phyloP scores from a whole-genome alignment of 768 basidiomycete genomes.

The Clavaria fumosa region DNA sequence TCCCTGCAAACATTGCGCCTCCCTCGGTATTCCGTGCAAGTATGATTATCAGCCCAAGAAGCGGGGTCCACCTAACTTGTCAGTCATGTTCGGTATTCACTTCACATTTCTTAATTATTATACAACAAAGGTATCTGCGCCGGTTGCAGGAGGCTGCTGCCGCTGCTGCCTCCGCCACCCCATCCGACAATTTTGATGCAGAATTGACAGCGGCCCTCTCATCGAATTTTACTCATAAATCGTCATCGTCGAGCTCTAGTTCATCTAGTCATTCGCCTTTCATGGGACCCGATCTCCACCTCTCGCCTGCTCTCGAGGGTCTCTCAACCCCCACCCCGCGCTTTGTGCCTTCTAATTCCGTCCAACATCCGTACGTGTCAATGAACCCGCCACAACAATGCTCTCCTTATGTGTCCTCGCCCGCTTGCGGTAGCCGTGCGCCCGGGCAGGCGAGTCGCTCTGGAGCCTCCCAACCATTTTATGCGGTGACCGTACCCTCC shows the following conservation, averaged over 20 bases:
- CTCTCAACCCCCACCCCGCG: constrained; percentile 38
- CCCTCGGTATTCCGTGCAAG: constrained; percentile 70
- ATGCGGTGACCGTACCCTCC: too few relatives aligned
- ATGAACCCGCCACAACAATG: too few relatives aligned
- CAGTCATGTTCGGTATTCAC: too few relatives aligned
- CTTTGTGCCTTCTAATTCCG: constrained; percentile 55
- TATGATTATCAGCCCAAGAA: constrained; percentile 93
- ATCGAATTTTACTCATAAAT: constrained; percentile 25
- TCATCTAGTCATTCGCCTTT: constrained; percentile 33
- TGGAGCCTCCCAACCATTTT: too few relatives aligned
- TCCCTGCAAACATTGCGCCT: constrained; percentile 76
- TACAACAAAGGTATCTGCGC: constrained; percentile 56
- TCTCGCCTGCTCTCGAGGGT: constrained; percentile 21
- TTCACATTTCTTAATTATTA: too few relatives aligned
- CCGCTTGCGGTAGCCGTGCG: constrained; percentile 10
- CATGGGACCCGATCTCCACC: constrained; percentile 33
- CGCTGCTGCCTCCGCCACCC: constrained; percentile 28
- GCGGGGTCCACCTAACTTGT: constrained; percentile 86
- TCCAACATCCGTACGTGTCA: constrained; percentile 47
- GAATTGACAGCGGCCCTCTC: constrained; percentile 24
- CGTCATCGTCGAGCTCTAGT: constrained; percentile 29
- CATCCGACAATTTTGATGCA: constrained; percentile 20
- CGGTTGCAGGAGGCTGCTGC: constrained; percentile 67
- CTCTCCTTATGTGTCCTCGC: too few relatives aligned
- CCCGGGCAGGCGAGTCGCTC: too few relatives aligned